Evolutionary conservation across 2,329 filamentous ascomycete species (phyloP).

Genomic region (Fusarium sp.): DNA sequence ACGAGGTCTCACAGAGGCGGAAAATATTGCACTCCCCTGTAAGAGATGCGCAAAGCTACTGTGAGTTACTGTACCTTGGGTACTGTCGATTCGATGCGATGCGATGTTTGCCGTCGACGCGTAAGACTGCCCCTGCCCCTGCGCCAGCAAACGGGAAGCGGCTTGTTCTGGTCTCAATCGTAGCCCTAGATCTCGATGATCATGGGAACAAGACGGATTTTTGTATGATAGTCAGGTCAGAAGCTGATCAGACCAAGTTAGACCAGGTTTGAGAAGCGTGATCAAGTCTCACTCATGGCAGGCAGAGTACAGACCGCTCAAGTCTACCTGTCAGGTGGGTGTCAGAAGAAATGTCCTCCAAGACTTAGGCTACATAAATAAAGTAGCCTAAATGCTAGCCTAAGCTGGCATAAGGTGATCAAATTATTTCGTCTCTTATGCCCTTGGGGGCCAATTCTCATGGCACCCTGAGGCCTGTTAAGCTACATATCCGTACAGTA

Average conservation of each 20-base stretch:
- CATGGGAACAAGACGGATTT: slow-evolving; percentile 26
- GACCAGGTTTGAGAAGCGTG: slow-evolving; percentile 6
- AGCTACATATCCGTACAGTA: background rate
- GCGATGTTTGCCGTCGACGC: background rate
- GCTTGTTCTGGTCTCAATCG: background rate
- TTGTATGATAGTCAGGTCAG: slow-evolving; percentile 19
- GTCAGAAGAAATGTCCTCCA: no score
- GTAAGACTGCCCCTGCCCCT: slow-evolving; percentile 23
- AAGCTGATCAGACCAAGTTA: slow-evolving; percentile 8
- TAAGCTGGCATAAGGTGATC: no score
- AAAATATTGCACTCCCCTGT: slow-evolving; percentile 11
- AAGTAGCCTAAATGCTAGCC: no score
- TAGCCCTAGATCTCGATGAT: slow-evolving; percentile 37
- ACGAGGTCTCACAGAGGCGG: slow-evolving; percentile 38
- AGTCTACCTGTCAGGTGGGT: background rate
- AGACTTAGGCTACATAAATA: no score
- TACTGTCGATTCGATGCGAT: background rate
- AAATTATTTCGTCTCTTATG: no score
- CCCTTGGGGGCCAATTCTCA: no score
- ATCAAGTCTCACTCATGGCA: background rate
- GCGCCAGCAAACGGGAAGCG: slow-evolving; percentile 6
- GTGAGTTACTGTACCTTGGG: background rate
- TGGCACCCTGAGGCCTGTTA: background rate
- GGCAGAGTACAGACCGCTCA: background rate
- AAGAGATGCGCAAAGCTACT: slow-evolving; percentile 5